A percentile compares a stretch with the other conserved stretches of the same genome.
Conservation (phyloP, 345 rosid genomes). For the Salix brachista region DNA sequence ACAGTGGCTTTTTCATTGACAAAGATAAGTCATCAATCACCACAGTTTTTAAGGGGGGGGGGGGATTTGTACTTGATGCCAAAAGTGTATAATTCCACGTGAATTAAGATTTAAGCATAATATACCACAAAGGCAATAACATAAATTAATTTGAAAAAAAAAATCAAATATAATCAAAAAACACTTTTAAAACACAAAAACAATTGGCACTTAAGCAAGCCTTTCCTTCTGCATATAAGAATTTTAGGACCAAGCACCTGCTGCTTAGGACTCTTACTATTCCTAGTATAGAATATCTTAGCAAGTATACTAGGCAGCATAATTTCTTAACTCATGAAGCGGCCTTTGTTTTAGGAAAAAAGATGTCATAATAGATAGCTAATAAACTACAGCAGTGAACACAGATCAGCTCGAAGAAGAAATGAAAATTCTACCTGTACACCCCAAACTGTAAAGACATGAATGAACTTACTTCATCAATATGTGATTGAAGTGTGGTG, state of each 20-base stretch:
- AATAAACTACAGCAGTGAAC: too few species aligned
- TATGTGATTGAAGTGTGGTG: conserved; percentile 41
- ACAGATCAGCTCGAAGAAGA: not conserved
- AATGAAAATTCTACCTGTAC: not conserved
- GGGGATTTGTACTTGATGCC: not conserved
- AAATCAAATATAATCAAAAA: too few species aligned
- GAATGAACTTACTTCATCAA: conserved; percentile 46
- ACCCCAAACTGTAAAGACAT: not conserved
- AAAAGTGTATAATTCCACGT: not conserved
- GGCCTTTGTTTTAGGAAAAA: too few species aligned
- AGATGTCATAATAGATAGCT: too few species aligned
- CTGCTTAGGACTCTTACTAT: not conserved
- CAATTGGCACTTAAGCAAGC: too few species aligned
- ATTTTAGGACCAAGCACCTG: too few species aligned
- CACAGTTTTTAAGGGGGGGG: not conserved
- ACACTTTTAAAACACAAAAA: too few species aligned
- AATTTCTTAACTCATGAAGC: too few species aligned
- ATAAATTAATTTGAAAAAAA: not conserved
- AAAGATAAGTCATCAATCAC: not conserved
- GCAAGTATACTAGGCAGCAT: too few species aligned
- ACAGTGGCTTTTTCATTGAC: not conserved
- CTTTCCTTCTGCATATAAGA: too few species aligned
- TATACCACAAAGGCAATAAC: not conserved
- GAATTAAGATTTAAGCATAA: not conserved
- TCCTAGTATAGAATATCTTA: too few species aligned